Evolutionary conservation across 2,329 filamentous ascomycete genomes (phyloP).

Genomic region (Penicillium sp.): DNA sequence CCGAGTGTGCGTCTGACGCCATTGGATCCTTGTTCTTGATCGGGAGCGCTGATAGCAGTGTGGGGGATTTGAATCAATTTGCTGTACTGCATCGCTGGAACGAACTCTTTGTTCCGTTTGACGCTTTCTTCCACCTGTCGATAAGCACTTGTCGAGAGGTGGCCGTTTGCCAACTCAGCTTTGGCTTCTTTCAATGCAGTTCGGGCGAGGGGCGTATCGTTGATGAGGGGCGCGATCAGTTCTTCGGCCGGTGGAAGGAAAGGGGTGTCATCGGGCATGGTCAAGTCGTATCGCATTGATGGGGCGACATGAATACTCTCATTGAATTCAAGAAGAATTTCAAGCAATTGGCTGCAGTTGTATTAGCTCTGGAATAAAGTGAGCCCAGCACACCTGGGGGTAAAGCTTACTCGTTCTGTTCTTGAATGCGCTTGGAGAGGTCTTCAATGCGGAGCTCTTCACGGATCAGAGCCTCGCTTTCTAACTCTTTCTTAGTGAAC

Average conservation of each 20-base stretch:
- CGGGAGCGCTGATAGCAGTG: constrained; percentile 20
- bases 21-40: constrained; percentile 18
- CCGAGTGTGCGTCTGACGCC: constrained; percentile 40
- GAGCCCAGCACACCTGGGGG: neutral
- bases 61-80: constrained; percentile 37
- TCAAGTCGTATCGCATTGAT: constrained; percentile 73
- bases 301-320: constrained; percentile 74
- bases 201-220: constrained; percentile 35
- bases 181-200: constrained; percentile 43
- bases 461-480: constrained; percentile 63
- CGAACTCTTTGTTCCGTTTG: constrained; percentile 42
- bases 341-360: constrained; percentile 74
- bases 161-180: constrained; percentile 37
- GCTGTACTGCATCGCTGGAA: constrained; percentile 36
- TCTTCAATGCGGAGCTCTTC: constrained; percentile 80
- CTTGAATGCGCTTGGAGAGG: constrained; percentile 78
- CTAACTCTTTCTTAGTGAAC: constrained; percentile 74
- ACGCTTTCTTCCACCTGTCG: constrained; percentile 42
- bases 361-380: constrained; percentile 10
- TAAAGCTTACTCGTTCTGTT: constrained; percentile 81
- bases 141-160: constrained; percentile 39
- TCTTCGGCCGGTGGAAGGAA: constrained; percentile 51
- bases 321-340: constrained; percentile 88
- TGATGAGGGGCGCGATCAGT: constrained; percentile 34
- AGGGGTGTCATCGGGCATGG: constrained; percentile 45